These are phyloP conservation scores for Poa annua DNA, from an alignment of 176 grass and related monocot genomes.

Conservation along the genomic window DNA sequence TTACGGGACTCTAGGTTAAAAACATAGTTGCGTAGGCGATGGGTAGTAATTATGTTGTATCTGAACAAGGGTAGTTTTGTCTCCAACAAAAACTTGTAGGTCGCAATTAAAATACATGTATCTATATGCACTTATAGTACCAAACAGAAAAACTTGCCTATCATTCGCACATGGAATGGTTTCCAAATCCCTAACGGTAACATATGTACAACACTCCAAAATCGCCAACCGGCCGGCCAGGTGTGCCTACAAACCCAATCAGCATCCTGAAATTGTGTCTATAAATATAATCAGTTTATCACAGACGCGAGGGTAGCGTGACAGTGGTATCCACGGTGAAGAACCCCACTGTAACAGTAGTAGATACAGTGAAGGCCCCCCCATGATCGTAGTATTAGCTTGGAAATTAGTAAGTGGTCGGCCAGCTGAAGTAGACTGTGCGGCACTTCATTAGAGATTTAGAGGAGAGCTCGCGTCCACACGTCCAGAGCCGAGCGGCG, in stretches of 20 bases:
- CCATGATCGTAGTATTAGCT: not conserved
- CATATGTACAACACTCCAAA: not conserved
- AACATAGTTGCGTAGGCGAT: too few species aligned
- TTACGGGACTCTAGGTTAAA: too few species aligned
- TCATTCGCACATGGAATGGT: not conserved
- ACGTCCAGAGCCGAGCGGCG: not conserved
- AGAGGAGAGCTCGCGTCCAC: not conserved
- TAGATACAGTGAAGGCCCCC: too few species aligned
- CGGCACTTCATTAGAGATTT: too few species aligned
- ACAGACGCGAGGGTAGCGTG: not conserved
- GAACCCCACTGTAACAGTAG: not conserved
- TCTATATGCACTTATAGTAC: too few species aligned
- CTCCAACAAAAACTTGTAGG: too few species aligned
- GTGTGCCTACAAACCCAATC: not conserved
- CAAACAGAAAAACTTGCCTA: too few species aligned
- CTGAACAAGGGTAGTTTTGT: too few species aligned
- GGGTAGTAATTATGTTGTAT: too few species aligned
- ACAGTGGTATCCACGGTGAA: not conserved
- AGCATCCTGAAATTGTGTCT: not conserved
- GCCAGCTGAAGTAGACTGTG: slow-evolving; percentile 15
- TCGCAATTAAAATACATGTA: too few species aligned
- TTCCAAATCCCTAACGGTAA: not conserved
- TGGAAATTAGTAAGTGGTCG: not conserved
- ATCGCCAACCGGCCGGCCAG: not conserved
- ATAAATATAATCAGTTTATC: not conserved